These are phyloP conservation scores for Glebionis coronaria DNA, from an alignment of 129 eudicot genomes.

Conservation along the genomic window DNA sequence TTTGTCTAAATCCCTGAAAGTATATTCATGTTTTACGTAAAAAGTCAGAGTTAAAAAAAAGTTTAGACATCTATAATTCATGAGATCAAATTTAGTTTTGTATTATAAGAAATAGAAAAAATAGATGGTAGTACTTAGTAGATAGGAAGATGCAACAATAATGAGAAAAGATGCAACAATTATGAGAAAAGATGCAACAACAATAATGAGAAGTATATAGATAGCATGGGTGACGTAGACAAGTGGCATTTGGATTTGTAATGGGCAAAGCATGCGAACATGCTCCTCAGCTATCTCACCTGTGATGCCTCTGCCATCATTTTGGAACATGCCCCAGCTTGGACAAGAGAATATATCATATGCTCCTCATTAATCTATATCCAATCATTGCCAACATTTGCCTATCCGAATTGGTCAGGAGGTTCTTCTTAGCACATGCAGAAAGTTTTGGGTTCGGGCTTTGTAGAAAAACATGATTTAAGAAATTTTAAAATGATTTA, in stretches of 20 bases:
- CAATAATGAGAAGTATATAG: too few species aligned
- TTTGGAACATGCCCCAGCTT: conserved; percentile 2
- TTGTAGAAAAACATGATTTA: too few species aligned
- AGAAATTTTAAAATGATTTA: too few species aligned
- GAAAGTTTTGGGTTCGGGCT: too few species aligned
- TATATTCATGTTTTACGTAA: too few species aligned
- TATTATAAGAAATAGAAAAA: not conserved
- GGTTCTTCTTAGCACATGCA: too few species aligned
- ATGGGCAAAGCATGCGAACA: conserved; percentile 4
- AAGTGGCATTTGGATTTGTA: not conserved
- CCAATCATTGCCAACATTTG: too few species aligned
- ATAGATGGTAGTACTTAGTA: not conserved
- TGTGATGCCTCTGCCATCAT: not conserved
- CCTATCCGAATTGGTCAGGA: too few species aligned
- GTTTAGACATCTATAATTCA: not conserved
- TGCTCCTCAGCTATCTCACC: not conserved
- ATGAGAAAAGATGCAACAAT: not conserved
- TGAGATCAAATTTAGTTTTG: not conserved
- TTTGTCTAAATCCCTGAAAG: too few species aligned
- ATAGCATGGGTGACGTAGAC: conserved; percentile 5
- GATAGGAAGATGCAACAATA: not conserved
- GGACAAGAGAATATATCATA: not conserved
- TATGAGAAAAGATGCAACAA: not conserved
- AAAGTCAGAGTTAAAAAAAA: too few species aligned
- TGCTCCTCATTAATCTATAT: not conserved